These are phyloP conservation scores for Solanum pimpinellifolium DNA, from an alignment of 257 asterid species.

Conservation along the genomic window DNA sequence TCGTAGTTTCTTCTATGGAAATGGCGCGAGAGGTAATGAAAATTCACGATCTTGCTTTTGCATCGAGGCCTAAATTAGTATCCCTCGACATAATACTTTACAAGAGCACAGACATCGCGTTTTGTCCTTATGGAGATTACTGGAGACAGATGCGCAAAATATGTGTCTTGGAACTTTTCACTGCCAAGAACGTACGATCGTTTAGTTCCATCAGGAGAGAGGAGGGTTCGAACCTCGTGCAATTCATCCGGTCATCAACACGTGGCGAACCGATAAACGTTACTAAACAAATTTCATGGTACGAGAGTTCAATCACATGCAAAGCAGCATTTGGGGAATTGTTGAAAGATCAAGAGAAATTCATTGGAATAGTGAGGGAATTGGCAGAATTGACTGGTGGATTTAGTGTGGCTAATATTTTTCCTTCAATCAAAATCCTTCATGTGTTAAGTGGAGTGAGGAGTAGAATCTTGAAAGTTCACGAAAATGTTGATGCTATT, in stretches of 20 bases:
- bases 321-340: not conserved
- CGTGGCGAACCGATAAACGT: not conserved
- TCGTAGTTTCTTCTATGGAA: slow-evolving; percentile 19
- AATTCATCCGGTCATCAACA: not conserved
- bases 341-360: not conserved
- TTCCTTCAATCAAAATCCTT: not conserved
- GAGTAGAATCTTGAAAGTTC: not conserved
- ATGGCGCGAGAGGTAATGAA: not conserved
- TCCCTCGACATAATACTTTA: slow-evolving; percentile 9
- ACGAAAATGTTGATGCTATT: not conserved
- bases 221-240: slow-evolving; percentile 1
- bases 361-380: not conserved
- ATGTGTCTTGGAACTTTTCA: slow-evolving; percentile 20
- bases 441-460: not conserved
- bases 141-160: slow-evolving; percentile 37
- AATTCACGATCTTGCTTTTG: slow-evolving; percentile 15
- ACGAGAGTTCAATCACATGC: not conserved
- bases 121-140: slow-evolving; percentile 24
- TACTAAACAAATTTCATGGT: not conserved
- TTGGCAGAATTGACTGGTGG: not conserved
- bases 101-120: slow-evolving; percentile 6
- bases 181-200: slow-evolving; percentile 11
- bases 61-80: slow-evolving; percentile 15
- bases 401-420: not conserved
- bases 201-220: slow-evolving; percentile 7